Evolutionary conservation across 2,329 filamentous ascomycete genomes (phyloP), one percentile per base, ranked within the genome.

Genomic region (Claviceps quebecensis): DNA sequence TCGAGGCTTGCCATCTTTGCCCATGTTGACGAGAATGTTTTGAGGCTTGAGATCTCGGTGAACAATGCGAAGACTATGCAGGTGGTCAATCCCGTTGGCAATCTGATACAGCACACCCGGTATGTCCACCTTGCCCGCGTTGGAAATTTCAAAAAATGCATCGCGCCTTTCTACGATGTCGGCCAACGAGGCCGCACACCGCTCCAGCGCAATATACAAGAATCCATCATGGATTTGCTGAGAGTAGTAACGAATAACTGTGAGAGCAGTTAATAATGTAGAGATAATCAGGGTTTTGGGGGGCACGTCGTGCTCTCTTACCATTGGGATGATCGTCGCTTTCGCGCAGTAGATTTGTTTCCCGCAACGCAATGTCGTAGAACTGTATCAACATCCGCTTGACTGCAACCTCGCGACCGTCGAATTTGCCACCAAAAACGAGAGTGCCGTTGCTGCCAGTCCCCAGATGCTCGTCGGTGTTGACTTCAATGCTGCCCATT

Each of bases 381-480:
- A 96, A 96, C 58, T 95, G 87, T 37, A 91, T 87, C 54, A 97
- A 74, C 88, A 98, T 95, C 37, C 93, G 82, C 73, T 98, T 98
- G 47, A 98, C 88, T 1, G 93, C 93, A 26, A 98, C 91, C 45
- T 90, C 85, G 48, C 90, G 84, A 23, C 89, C 89, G 65, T 95
- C 93, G 64, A 95, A 97, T 50, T 83, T 87, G n/a, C 93, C 93
- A 47, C 87, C 84, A 65, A 93, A 97, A 0, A 98, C 93, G 50
- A 94, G 82, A 0, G 93, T 98, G n/a, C 93, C 93, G 63, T 96
- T 95, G 65, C 91, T 97, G 51, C 93, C 93, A 53, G 87, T 84
- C 22, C 81, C 81, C 34, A 85, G 72, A 56, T 83, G 77, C 58
- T 77, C 72, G 45, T 82, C 76, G 45, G 77, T 76, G 56, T 84